Evolutionary conservation across 2,329 filamentous ascomycete species (phyloP), one percentile per base, ranked within the genome.

Genomic region (Fusarium anthophilum): DNA sequence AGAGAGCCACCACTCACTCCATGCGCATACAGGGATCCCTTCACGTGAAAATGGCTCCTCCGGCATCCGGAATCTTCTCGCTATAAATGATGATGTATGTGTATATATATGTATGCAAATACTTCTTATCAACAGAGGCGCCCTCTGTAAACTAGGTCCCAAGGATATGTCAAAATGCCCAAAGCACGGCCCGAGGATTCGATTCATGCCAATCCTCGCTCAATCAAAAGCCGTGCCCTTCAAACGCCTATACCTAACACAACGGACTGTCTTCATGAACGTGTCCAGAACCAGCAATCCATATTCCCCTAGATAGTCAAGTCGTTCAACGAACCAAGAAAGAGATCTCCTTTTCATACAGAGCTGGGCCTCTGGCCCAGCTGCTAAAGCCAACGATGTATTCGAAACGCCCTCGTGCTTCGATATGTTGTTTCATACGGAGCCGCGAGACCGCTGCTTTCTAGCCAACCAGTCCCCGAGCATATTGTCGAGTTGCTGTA

Each of bases 401-500:
- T 24, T 57, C 26, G 32, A 47, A 41, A 59, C 41, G 32, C n/a
- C 61, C 39, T 39, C 45, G 20, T 44, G 35, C 38, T 26, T 59
- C 38, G 28, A 38, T 37, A 24, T 22, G n/a, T 48, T 24, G 13
- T 20, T 63, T 66, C 80, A 89, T 61, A 87, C 79, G 24, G 83
- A 82, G 55, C 87, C 86, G 83, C 90, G 82, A 79, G 88, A 77
- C 84, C 92, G 85, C 87, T 91, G 86, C 86, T 94, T 88, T 80
- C 92, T 85, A 81, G 93, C 88, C 78, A 97, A 86, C 92, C 94
- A 95, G 78, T 94, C 91, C 75, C 92, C 92, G 50, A 98, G 88
- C 89, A 98, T 91, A 26, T 93, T 91, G 83, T 99, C 96, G 75
- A 98, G 88, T 87, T 96, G 92, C 84, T 92, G 74, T 51, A 24